Evolutionary conservation across 2,329 filamentous ascomycete species (phyloP), one percentile per base, ranked within the genome.

Genomic region (Cryphonectria parasitica): DNA sequence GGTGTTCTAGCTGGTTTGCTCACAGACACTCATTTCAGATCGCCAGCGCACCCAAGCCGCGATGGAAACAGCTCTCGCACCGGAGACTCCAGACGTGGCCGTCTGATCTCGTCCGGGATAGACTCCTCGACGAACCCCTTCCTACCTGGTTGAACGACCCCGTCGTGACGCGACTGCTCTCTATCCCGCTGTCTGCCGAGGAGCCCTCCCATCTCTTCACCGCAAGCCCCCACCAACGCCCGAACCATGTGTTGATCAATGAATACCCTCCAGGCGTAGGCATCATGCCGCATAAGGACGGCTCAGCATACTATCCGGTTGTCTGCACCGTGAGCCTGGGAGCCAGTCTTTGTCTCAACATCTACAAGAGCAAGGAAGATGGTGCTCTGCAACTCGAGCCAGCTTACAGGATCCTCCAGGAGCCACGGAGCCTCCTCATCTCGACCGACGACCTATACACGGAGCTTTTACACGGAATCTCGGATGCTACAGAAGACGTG

Each of bases 221-320:
- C 25, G 78, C 84, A 28, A 93, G 94, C 66, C 92, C 93, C 6
- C 95, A 98, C 77, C 76, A 83, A 25, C 85, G 84, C 4, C 93
- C 95, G 2, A 99, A 98, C 76, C 96, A 98, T 81, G 93, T 97
- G 62, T 85, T 98, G 52, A 90, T 98, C 75, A 99, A 99, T 77
- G 95, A 98, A 79, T 99, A 98, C 79, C 86, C 86, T 1, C 89
- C 93, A 0, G 93, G 93, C 1, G 89, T 97, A 73, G 95, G 95
- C n/a, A 98, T 98, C 74, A 97, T 98, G 93, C 91, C 95, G 63
- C 95, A 98, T 79, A 96, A 98, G 84, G 95, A 99, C 79, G 96
- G 95, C 1, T 83, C 88, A 11, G 93, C 95, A 13, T 99, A 99
- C 78, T 88, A 92, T 77, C 92, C 92, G 1, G 89, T 97, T 19